Conservation (phyloP, 2,329 filamentous ascomycete species). For the Diaporthe longicolla region DNA sequence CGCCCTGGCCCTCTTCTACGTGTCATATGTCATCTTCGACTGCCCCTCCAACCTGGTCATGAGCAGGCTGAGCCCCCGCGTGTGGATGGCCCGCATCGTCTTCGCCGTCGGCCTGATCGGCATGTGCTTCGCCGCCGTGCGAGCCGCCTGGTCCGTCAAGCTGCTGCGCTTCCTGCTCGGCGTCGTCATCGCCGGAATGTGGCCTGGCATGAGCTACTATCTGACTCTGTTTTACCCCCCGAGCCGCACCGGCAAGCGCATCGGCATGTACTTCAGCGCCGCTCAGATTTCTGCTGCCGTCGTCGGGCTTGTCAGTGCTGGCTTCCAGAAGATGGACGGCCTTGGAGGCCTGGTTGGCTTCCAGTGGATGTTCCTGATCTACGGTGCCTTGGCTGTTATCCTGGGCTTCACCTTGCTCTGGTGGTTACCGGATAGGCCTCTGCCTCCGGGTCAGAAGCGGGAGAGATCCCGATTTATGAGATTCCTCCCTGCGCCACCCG, state of each 20-base stretch:
- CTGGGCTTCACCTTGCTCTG: constrained; percentile 83
- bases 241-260: constrained; percentile 86
- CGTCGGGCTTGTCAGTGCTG: constrained; percentile 89
- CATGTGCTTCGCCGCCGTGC: constrained; percentile 85
- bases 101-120: constrained; percentile 89
- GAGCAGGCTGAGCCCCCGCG: constrained; percentile 85
- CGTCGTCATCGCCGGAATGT: constrained; percentile 92
- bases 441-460: constrained; percentile 76
- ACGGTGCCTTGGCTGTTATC: constrained; percentile 80
- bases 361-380: constrained; percentile 94
- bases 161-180: constrained; percentile 88
- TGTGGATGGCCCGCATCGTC: constrained; percentile 95
- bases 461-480: constrained; percentile 66
- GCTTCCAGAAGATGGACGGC: constrained; percentile 93
- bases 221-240: constrained; percentile 93
- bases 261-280: constrained; percentile 91
- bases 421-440: constrained; percentile 91
- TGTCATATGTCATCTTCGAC: constrained; percentile 92
- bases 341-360: constrained; percentile 82
- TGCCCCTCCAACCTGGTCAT: constrained; percentile 90
- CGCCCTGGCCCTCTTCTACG: constrained; percentile 89
- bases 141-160: constrained; percentile 88
- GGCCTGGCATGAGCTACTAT: constrained; percentile 96
- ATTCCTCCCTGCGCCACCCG: constrained; percentile 78
- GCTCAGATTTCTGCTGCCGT: constrained; percentile 91